Evolutionary conservation across 345 rosid genomes (phyloP), one percentile per base, ranked within the genome.

Genomic region (Nephelium lappaceum): DNA sequence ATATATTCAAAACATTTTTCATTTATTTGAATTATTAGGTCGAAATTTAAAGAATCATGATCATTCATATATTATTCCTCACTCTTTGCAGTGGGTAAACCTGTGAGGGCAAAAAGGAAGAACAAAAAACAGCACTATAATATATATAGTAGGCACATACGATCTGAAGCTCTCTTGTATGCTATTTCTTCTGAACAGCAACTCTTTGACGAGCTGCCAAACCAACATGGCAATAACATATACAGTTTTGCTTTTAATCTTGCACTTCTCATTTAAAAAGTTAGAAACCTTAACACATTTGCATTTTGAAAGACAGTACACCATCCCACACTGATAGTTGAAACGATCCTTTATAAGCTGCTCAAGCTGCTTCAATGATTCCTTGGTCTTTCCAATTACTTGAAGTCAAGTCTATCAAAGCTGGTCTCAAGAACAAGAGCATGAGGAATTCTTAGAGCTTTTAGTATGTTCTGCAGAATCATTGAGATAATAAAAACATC

Each of bases 391-490:
- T 66, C 73, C 88, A 71, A 88, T 86, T 95, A 95, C 79, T 87
- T 95, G 73, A 95, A 82, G 82, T 95, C 93, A 76, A 90, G 92
- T 86, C 98, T 88, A 82, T 95, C 98, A 84, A 91, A 95, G 86
- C 98, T 93, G 82, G 93, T 91, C 89, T 95, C 86, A 5, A 95
- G 92, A 76, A 93, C 89, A 68, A 87, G 83, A 83, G 91, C 98
- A 84, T 67, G 83, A n/a, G 93, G 91, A 77, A 95, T 93, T 82
- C 87, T 89, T 76, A 93, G 84, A 63, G 91, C 87, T 85, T 83
- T 88, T 63, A 95, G 83, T 67, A 93, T 93, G 77, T 93, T 98
- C 98, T 62, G n/a, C n/a, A n/a, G n/a, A n/a, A n/a, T n/a, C n/a
- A n/a, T n/a, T 68, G 69, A 47, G 42, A 72, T 64, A 55, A 43